Evolutionary conservation across 2,329 filamentous ascomycete species (phyloP).

Genomic region (Cercospora sesami): DNA sequence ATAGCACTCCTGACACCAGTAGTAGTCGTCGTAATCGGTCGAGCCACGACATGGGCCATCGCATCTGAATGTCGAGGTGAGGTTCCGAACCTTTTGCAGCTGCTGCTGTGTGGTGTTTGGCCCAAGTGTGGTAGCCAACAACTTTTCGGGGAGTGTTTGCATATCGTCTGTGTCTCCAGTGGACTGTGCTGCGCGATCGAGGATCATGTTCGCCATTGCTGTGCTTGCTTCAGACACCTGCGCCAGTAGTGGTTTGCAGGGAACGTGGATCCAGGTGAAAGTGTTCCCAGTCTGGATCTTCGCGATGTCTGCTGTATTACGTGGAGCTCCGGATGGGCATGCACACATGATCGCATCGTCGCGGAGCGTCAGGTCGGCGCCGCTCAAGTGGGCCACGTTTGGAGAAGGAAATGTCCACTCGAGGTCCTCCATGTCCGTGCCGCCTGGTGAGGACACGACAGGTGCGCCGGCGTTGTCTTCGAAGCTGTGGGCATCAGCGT

Average conservation of each 20-base stretch:
- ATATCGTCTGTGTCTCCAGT: not conserved
- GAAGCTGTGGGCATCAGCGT: not conserved
- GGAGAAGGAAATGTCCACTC: not conserved
- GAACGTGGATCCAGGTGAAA: slow-evolving; percentile 20
- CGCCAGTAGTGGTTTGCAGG: slow-evolving; percentile 20
- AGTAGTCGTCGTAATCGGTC: slow-evolving; percentile 18
- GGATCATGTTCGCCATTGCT: not conserved
- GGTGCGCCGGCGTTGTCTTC: not conserved
- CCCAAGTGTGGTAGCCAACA: slow-evolving; percentile 9
- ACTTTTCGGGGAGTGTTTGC: not conserved
- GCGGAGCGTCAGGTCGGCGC: not conserved
- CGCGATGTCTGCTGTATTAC: slow-evolving; percentile 14
- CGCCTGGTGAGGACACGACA: not conserved
- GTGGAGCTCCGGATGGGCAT: slow-evolving; percentile 19
- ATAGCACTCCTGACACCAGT: slow-evolving; percentile 26
- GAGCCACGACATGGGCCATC: slow-evolving; percentile 27
- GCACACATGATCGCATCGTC: slow-evolving; percentile 16
- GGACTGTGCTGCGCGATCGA: not conserved
- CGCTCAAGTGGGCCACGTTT: not conserved
- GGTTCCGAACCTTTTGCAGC: slow-evolving; percentile 18
- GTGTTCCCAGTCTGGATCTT: slow-evolving; percentile 1
- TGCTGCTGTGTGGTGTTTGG: slow-evolving; percentile 6
- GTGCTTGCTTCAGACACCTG: slow-evolving; percentile 8
- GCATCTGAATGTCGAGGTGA: slow-evolving; percentile 26
- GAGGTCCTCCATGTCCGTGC: not conserved